phyloP scores from a whole-genome alignment of 192 early-diverging fungal species.

The Helicostylum pulchrum region DNA sequence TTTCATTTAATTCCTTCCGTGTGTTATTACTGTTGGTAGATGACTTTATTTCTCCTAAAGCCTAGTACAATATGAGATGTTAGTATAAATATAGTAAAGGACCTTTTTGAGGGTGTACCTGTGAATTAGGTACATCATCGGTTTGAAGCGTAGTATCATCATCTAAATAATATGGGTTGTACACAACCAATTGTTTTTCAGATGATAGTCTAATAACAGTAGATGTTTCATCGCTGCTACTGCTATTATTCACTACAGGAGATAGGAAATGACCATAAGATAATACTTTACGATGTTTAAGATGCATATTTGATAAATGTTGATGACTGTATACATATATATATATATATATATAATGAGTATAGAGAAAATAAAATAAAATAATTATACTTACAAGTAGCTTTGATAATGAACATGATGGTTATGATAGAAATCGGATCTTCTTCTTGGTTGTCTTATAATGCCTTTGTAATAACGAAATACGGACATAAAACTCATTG shows the following conservation, averaged over 20 bases:
- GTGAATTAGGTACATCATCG: background rate
- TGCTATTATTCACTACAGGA: slow-evolving; percentile 18
- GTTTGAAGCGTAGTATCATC: background rate
- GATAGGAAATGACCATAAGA: slow-evolving; percentile 51
- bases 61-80: too few relatives aligned
- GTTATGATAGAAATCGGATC: too few relatives aligned
- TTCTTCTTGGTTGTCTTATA: slow-evolving; percentile 24
- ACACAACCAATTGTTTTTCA: background rate
- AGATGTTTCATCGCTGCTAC: background rate
- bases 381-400: background rate
- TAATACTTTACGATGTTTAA: slow-evolving; percentile 33
- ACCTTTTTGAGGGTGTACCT: background rate
- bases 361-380: background rate
- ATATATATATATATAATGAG: background rate
- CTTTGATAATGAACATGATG: background rate
- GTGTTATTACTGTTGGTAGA: slow-evolving; percentile 44
- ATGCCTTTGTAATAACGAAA: slow-evolving; percentile 36
- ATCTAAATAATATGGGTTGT: slow-evolving; percentile 3
- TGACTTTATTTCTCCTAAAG: too few relatives aligned
- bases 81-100: too few relatives aligned
- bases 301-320: slow-evolving; percentile 25
- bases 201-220: background rate
- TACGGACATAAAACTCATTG: slow-evolving; percentile 23
- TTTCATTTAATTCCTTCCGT: slow-evolving; percentile 84
- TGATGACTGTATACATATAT: slow-evolving; percentile 14